Evolutionary conservation across 768 basidiomycete species (phyloP).

Genomic region (Kwoniella pini): DNA sequence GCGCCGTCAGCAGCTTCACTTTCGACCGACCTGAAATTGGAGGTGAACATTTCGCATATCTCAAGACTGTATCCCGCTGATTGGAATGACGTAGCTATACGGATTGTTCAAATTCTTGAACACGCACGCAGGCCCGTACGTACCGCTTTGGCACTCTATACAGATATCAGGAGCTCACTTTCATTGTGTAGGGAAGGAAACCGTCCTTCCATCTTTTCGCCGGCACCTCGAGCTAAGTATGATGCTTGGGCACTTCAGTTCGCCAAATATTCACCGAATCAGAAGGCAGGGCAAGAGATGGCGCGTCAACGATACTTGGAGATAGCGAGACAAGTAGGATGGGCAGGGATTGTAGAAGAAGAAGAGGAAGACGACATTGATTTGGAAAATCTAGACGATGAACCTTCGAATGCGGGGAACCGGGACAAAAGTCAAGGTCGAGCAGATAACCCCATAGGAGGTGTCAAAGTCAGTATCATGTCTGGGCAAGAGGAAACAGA

Average conservation of each 20-base stretch:
- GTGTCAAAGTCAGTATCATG: constrained; percentile 42
- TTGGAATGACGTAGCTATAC: constrained; percentile 37
- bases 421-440: neutral
- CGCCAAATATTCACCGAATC: constrained; percentile 12
- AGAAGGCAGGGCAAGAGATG: neutral
- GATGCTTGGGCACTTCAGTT: constrained; percentile 42
- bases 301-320: constrained; percentile 45
- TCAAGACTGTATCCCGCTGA: neutral
- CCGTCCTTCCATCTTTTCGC: constrained; percentile 47
- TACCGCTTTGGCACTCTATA: constrained; percentile 6
- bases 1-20: constrained; percentile 45
- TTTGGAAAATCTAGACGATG: constrained; percentile 23
- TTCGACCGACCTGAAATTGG: constrained; percentile 47
- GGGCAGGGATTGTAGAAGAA: constrained; percentile 19
- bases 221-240: constrained; percentile 47
- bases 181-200: constrained; percentile 28
- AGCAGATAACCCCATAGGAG: constrained; percentile 30
- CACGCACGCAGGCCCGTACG: constrained; percentile 41
- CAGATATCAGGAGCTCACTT: neutral
- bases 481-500: constrained; percentile 12
- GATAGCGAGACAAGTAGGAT: constrained; percentile 42
- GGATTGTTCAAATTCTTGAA: constrained; percentile 47
- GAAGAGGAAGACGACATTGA: constrained; percentile 29
- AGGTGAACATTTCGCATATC: constrained; percentile 28
- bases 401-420: neutral